These are phyloP conservation scores for Colletotrichum lupini DNA, from an alignment of 2,329 filamentous ascomycete species.

Conservation along the genomic window DNA sequence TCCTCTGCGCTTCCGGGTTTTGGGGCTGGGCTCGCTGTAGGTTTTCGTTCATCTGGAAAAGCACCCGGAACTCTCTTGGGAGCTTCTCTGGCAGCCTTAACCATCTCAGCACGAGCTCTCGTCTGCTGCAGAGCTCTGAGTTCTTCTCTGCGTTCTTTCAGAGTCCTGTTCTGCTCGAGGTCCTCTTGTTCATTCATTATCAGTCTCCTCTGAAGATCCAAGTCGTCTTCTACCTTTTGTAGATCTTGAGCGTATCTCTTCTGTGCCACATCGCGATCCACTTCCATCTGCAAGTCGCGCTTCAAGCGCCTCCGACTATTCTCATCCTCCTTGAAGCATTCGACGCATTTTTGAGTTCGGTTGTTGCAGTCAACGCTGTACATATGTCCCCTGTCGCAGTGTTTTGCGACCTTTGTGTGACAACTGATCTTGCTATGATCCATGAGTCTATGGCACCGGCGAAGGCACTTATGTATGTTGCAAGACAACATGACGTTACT, in stretches of 20 bases:
- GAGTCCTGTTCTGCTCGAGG: conserved; percentile 51
- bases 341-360: conserved; percentile 55
- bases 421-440: conserved; percentile 66
- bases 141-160: conserved; percentile 59
- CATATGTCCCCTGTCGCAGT: conserved; percentile 64
- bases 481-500: conserved; percentile 50
- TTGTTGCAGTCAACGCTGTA: conserved; percentile 56
- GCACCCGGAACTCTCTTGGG: background rate
- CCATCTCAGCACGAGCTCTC: conserved; percentile 36
- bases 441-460: conserved; percentile 69
- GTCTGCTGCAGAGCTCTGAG: conserved; percentile 53
- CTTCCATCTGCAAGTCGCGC: conserved; percentile 63
- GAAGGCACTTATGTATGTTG: conserved; percentile 67
- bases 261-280: conserved; percentile 55
- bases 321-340: conserved; percentile 63
- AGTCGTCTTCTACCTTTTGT: conserved; percentile 63
- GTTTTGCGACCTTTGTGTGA: conserved; percentile 48
- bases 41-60: no score
- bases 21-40: background rate
- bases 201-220: conserved; percentile 57
- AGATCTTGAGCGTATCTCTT: conserved; percentile 57
- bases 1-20: conserved; percentile 46
- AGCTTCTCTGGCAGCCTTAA: conserved; percentile 24
- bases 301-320: conserved; percentile 54
- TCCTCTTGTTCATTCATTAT: conserved; percentile 57